These are phyloP conservation scores for Salvia rosmarinus DNA, from an alignment of 257 asterid genomes.

Conservation along the genomic window DNA sequence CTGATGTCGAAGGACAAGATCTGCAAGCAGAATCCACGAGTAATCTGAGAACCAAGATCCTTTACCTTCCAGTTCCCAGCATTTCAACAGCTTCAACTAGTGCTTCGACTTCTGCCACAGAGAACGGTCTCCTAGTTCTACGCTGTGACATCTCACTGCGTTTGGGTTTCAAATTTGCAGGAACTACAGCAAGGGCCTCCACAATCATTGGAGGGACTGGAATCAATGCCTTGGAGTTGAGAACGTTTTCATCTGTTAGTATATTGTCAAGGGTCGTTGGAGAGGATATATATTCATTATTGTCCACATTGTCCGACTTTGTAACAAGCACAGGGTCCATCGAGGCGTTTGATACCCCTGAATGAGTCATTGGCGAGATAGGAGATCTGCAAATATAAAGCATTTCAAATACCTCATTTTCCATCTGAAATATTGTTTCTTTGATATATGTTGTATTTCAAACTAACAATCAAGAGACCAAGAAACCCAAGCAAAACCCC, in stretches of 20 bases:
- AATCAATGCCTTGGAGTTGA: slow-evolving; percentile 67
- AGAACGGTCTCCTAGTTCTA: slow-evolving; percentile 89
- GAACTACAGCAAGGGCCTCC: slow-evolving; percentile 65
- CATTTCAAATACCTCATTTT: neutral
- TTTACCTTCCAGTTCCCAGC: slow-evolving; percentile 93
- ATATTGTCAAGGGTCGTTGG: slow-evolving; percentile 40
- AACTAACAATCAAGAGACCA: neutral
- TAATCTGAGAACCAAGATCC: no score
- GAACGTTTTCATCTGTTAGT: slow-evolving; percentile 38
- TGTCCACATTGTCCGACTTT: slow-evolving; percentile 42
- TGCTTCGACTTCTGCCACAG: slow-evolving; percentile 92
- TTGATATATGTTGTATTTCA: neutral
- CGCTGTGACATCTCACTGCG: slow-evolving; percentile 81
- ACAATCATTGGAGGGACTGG: slow-evolving; percentile 39
- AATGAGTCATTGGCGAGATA: slow-evolving; percentile 48
- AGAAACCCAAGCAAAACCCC: neutral
- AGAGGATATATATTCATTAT: slow-evolving; percentile 38
- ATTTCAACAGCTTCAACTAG: slow-evolving; percentile 92
- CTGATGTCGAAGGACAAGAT: slow-evolving; percentile 5
- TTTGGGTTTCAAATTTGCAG: slow-evolving; percentile 59
- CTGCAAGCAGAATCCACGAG: neutral
- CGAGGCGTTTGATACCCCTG: slow-evolving; percentile 54
- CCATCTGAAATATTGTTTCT: neutral
- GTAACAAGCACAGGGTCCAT: slow-evolving; percentile 42
- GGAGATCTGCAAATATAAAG: slow-evolving; percentile 55